Evolutionary conservation across 1,139 yeast species (phyloP).

Genomic region (Magnusiomyces tetraspermus): DNA sequence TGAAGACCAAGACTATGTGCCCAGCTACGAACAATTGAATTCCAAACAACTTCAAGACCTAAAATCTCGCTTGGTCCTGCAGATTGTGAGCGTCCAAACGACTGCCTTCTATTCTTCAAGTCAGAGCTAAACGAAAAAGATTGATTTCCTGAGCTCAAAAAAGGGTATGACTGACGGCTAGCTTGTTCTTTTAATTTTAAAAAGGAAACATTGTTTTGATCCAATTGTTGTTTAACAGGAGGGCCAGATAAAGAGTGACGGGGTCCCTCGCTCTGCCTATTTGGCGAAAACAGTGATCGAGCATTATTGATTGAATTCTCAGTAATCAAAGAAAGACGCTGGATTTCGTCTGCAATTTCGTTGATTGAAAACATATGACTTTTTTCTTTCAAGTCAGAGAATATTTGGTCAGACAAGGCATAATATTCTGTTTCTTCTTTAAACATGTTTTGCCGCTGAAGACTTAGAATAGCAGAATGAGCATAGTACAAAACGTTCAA

Average conservation of each 20-base stretch:
- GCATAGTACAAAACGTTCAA: slow-evolving; percentile 20
- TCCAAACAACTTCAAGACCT: slow-evolving; percentile 20
- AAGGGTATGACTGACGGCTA: neutral
- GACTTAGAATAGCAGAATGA: slow-evolving; percentile 22
- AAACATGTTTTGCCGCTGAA: slow-evolving; percentile 20
- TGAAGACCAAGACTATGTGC: slow-evolving; percentile 23
- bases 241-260: neutral
- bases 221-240: neutral
- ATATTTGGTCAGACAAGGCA: slow-evolving; percentile 20
- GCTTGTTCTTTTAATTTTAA: neutral
- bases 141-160: neutral
- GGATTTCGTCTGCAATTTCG: slow-evolving; percentile 16
- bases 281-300: neutral
- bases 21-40: slow-evolving; percentile 20
- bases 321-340: slow-evolving; percentile 9
- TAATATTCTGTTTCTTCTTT: slow-evolving; percentile 22
- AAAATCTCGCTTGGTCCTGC: slow-evolving; percentile 12
- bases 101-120: too few relatives aligned
- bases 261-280: neutral
- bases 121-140: too few relatives aligned
- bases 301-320: neutral
- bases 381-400: slow-evolving; percentile 14
- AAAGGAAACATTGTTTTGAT: neutral
- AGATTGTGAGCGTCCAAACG: too few relatives aligned
- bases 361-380: slow-evolving; percentile 14